Evolutionary conservation across 2,329 filamentous ascomycete genomes (phyloP).

Genomic region (Clonostachys chloroleuca): DNA sequence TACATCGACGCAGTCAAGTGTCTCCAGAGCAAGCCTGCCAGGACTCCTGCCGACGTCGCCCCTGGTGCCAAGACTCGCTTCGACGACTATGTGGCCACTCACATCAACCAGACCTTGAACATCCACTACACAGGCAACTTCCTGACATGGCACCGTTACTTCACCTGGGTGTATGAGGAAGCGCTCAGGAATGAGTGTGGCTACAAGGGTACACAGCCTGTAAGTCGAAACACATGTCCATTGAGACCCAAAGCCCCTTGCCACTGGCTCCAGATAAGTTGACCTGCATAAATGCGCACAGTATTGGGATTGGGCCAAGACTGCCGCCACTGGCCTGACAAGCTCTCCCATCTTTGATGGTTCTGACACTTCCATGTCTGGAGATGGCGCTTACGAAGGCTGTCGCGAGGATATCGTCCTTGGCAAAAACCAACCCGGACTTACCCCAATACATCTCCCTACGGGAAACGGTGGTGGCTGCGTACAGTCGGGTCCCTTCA

Average conservation of each 20-base stretch:
- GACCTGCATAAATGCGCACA: constrained; percentile 3
- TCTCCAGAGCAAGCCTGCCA: constrained; percentile 28
- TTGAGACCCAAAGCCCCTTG: too few relatives aligned
- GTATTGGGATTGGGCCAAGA: constrained; percentile 43
- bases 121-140: constrained; percentile 34
- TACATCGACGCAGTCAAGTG: constrained; percentile 42
- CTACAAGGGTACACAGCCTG: constrained; percentile 31
- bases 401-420: constrained; percentile 12
- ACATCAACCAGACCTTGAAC: constrained; percentile 37
- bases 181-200: constrained; percentile 23
- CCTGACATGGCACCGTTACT: constrained; percentile 22
- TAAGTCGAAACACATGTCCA: constrained; percentile 6
- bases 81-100: constrained; percentile 44
- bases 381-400: constrained; percentile 30
- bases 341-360: constrained; percentile 44
- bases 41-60: constrained; percentile 21
- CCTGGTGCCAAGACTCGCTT: constrained; percentile 37
- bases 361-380: constrained; percentile 35
- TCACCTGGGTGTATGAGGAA: constrained; percentile 21
- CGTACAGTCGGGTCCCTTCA: constrained; percentile 44
- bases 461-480: constrained; percentile 52
- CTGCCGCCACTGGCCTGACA: constrained; percentile 23
- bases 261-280: not conserved
- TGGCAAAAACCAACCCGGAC: constrained; percentile 13
- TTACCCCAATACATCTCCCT: constrained; percentile 23